Evolutionary conservation across 495 filamentous ascomycete genomes (phyloP).

Genomic region (Geoglossum glabrum): DNA sequence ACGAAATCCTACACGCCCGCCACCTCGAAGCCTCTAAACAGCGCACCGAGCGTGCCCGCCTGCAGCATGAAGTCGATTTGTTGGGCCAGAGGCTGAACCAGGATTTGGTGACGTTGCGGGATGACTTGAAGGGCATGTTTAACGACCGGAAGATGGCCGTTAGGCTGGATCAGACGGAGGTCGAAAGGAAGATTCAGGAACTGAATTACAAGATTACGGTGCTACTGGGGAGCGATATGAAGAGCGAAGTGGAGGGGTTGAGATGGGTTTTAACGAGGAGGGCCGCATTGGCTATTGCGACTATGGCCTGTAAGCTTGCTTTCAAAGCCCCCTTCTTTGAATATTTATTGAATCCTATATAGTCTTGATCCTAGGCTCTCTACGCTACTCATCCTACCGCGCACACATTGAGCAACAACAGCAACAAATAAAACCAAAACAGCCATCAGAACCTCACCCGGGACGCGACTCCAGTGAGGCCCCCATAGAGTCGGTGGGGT

Average conservation of each 20-base stretch:
- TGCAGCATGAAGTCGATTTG: slow-evolving; percentile 91
- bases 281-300: slow-evolving; percentile 56
- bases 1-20: slow-evolving; percentile 45
- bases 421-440: background rate
- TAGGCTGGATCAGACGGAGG: slow-evolving; percentile 59
- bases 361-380: slow-evolving; percentile 13
- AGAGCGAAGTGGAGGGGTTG: slow-evolving; percentile 76
- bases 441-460: background rate
- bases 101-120: slow-evolving; percentile 58
- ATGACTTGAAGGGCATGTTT: slow-evolving; percentile 87
- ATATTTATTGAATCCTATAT: too few relatives aligned
- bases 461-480: background rate
- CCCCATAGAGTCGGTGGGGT: background rate
- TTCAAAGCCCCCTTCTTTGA: too few relatives aligned
- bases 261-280: slow-evolving; percentile 79
- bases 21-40: slow-evolving; percentile 44
- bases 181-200: slow-evolving; percentile 76
- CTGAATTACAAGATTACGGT: slow-evolving; percentile 89
- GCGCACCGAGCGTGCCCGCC: slow-evolving; percentile 56
- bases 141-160: slow-evolving; percentile 90
- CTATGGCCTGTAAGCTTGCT: slow-evolving; percentile 16
- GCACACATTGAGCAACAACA: slow-evolving; percentile 8
- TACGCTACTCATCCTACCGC: slow-evolving; percentile 13
- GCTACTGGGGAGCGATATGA: slow-evolving; percentile 61
- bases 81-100: slow-evolving; percentile 63